phyloP scores from a whole-genome alignment of 2,329 filamentous ascomycete species.

The Monosporascus sp. region DNA sequence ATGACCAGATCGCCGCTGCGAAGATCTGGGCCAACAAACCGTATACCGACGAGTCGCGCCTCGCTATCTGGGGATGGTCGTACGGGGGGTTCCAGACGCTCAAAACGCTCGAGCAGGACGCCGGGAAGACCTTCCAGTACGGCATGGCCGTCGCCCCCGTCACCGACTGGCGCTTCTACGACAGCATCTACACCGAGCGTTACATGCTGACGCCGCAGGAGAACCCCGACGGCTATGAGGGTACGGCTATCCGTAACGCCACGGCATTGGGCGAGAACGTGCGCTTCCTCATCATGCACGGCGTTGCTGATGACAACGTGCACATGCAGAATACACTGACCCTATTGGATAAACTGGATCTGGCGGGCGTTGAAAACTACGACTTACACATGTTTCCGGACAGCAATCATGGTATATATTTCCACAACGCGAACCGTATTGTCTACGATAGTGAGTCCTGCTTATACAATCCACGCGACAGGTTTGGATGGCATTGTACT shows the following conservation, averaged over 20 bases:
- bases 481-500: conserved; percentile 19
- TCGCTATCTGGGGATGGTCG: conserved; percentile 98
- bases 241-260: conserved; percentile 68
- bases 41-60: conserved; percentile 75
- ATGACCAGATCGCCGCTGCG: conserved; percentile 86
- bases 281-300: conserved; percentile 93
- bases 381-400: conserved; percentile 96
- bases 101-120: conserved; percentile 90
- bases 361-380: conserved; percentile 82
- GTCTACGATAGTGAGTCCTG: conserved; percentile 81
- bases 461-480: background rate
- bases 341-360: conserved; percentile 78
- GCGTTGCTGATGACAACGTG: conserved; percentile 94
- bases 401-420: conserved; percentile 90
- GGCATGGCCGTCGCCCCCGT: conserved; percentile 98
- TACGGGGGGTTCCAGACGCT: conserved; percentile 94
- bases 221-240: conserved; percentile 73
- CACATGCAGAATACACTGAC: conserved; percentile 93
- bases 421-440: conserved; percentile 85
- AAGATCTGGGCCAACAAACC: conserved; percentile 74
- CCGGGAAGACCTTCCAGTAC: conserved; percentile 84
- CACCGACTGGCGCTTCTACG: conserved; percentile 97
- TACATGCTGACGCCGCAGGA: conserved; percentile 94
- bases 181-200: conserved; percentile 88
- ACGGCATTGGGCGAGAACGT: conserved; percentile 69